Evolutionary conservation across 352 stramenopile genomes (phyloP).

Genomic region (Globisporangium cylindrosporum): DNA sequence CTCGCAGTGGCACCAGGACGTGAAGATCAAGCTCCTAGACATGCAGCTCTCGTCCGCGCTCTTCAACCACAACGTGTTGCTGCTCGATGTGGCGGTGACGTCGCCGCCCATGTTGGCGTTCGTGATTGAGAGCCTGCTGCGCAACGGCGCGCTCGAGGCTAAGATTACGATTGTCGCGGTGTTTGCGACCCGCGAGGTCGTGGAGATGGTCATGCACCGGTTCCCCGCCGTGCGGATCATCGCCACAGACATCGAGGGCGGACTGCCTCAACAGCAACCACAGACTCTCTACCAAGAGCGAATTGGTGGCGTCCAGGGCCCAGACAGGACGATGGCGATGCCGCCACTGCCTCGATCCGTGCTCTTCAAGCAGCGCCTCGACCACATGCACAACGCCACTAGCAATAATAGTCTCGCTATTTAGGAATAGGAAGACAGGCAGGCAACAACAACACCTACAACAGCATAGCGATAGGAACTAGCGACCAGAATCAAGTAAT

Average conservation of each 20-base stretch:
- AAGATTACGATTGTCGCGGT: conserved; percentile 18
- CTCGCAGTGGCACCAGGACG: conserved; percentile 19
- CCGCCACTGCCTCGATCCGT: conserved; percentile 12
- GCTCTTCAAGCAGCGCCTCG: conserved; percentile 19
- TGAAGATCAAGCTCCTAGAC: conserved; percentile 19
- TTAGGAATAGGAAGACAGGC: not conserved
- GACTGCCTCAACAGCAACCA: not conserved
- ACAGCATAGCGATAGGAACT: not conserved
- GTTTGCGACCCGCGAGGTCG: conserved; percentile 13
- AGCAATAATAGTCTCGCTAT: not conserved
- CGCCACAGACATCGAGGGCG: conserved; percentile 15
- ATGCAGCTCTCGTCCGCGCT: conserved; percentile 17
- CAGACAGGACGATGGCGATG: no score
- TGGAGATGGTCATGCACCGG: conserved; percentile 11
- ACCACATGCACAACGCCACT: conserved; percentile 9
- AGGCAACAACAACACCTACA: not conserved
- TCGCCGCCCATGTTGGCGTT: conserved; percentile 14
- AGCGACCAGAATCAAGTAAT: not conserved
- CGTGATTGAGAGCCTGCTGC: conserved; percentile 15
- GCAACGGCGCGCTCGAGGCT: conserved; percentile 14
- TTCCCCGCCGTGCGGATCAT: conserved; percentile 15
- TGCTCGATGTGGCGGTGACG: conserved; percentile 15
- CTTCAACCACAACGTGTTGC: conserved; percentile 15
- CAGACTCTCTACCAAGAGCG: conserved; percentile 3
- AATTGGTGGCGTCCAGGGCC: not conserved